phyloP scores from a whole-genome alignment of 768 basidiomycete genomes.

The Strobilomyces dryophilus region DNA sequence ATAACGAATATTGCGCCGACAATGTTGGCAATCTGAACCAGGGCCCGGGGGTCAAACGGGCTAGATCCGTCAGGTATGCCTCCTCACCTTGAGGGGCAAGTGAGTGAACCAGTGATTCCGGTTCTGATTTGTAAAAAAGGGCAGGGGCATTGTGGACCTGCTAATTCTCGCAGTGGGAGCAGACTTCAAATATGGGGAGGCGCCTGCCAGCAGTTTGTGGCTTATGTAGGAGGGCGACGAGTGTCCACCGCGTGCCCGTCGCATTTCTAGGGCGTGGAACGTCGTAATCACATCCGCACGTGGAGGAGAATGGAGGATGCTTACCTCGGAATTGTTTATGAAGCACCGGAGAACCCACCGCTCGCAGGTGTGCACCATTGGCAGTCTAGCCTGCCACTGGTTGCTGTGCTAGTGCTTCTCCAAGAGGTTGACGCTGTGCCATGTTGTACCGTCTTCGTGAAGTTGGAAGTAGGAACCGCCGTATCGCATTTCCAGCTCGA shows the following conservation, averaged over 20 bases:
- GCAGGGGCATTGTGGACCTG: conserved; percentile 21
- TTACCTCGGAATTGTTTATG: not conserved
- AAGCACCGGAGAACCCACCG: conserved; percentile 4
- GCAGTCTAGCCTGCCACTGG: too few species aligned
- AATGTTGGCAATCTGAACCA: conserved; percentile 47
- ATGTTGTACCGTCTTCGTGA: not conserved
- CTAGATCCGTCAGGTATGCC: not conserved
- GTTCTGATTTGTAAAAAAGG: conserved; percentile 17
- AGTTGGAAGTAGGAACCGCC: not conserved
- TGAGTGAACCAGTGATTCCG: conserved; percentile 43
- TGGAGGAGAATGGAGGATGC: conserved; percentile 15
- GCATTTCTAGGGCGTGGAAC: conserved; percentile 24
- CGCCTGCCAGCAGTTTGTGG: conserved; percentile 10
- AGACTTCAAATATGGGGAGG: conserved; percentile 8
- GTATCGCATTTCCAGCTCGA: not conserved
- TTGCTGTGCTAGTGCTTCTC: conserved; percentile 2
- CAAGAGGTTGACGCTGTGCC: not conserved
- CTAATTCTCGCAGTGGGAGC: conserved; percentile 5
- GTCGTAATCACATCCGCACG: conserved; percentile 12
- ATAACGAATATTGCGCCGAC: conserved; percentile 52
- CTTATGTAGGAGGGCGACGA: conserved; percentile 23
- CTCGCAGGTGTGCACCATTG: not conserved
- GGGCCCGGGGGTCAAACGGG: conserved; percentile 4
- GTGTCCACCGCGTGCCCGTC: conserved; percentile 20
- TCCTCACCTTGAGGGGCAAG: conserved; percentile 49